A percentile compares a stretch with the other conserved stretches of the same genome.
phyloP scores from a whole-genome alignment of 768 basidiomycete species.

The Termitomyces sp. region DNA sequence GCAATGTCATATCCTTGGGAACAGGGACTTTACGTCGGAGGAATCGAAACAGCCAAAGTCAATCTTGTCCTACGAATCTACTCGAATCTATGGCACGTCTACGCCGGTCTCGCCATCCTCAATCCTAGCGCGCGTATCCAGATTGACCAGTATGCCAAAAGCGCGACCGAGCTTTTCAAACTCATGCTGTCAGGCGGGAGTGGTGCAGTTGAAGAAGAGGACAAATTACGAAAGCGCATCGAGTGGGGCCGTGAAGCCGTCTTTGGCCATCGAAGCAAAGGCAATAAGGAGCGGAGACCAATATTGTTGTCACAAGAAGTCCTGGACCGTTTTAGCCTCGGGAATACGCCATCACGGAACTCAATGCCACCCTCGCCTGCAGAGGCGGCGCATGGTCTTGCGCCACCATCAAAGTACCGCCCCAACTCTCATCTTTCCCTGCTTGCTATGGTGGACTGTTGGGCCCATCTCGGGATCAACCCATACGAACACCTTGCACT shows the following conservation, averaged over 20 bases:
- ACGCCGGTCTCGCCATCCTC: conserved; percentile 96
- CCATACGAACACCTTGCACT: conserved; percentile 90
- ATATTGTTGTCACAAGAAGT: conserved; percentile 84
- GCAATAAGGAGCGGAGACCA: conserved; percentile 38
- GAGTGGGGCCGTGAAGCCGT: conserved; percentile 73
- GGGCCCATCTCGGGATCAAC: conserved; percentile 83
- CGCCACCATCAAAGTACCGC: conserved; percentile 34
- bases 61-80: conserved; percentile 97
- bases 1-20: conserved; percentile 90
- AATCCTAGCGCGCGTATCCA: conserved; percentile 88
- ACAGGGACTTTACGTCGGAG: conserved; percentile 89
- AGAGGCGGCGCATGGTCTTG: conserved; percentile 51
- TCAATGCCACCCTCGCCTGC: conserved; percentile 14
- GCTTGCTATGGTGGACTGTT: conserved; percentile 98
- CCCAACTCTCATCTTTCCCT: conserved; percentile 91
- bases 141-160: conserved; percentile 88
- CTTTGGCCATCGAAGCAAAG: conserved; percentile 49
- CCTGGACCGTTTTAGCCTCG: conserved; percentile 87
- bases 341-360: conserved; percentile 28
- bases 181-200: conserved; percentile 74
- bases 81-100: conserved; percentile 97
- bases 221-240: conserved; percentile 63
- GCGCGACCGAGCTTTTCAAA: conserved; percentile 89
- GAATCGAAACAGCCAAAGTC: conserved; percentile 97
- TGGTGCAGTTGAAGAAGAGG: conserved; percentile 33